Evolutionary conservation across 768 basidiomycete species (phyloP), one percentile per base, ranked within the genome.

Genomic region (Termitomyces sp.): DNA sequence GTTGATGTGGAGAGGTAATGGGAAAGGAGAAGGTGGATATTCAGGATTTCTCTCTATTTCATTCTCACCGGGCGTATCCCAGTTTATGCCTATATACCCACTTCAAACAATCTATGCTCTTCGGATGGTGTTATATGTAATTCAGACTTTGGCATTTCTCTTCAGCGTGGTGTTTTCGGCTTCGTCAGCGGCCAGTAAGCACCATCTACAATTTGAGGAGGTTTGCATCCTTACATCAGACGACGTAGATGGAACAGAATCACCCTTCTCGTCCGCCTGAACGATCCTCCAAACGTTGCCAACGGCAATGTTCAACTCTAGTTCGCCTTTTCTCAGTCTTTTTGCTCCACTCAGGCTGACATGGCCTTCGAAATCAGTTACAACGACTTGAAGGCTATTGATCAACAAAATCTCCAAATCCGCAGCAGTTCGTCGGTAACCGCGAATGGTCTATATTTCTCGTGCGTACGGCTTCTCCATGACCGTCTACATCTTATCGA

Each of bases 41-140:
- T 27, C 36, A 23, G 29, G 9, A 42, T 32, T 48, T n/a, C 38
- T 25, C 42, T 18, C 25, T 36, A 41, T 45, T 46, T n/a, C 42
- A 43, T 32, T 41, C 31, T 56, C 22, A 11, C 39, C 22, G 44
- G 29, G 13, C 7, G 22, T 18, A 38, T 44, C 15, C 40, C 7
- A 92, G 91, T 88, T 9, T 94, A 93, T 68, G 86, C 88, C 10
- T 94, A 95, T 64, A 82, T 92, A 44, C 86, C 88, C 3, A 76
- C 78, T 0, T 71, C 83, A 6, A 81, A 85, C 63, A 70, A 72
- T 44, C 64, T 93, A 10, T 92, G 89, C 63, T 71, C 70, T 6
- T 69, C 82, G 20, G 65, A 67, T 39, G 70, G 76, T 41, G 75
- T 91, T 47, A 76, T 70, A 27, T 93, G 91, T 71, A 87, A 90